Percentiles rank a stretch among this genome's conserved stretches.
These are phyloP conservation scores for Plasmodium gonderi DNA, from an alignment of 169 alveolate species.

Conservation along the genomic window DNA sequence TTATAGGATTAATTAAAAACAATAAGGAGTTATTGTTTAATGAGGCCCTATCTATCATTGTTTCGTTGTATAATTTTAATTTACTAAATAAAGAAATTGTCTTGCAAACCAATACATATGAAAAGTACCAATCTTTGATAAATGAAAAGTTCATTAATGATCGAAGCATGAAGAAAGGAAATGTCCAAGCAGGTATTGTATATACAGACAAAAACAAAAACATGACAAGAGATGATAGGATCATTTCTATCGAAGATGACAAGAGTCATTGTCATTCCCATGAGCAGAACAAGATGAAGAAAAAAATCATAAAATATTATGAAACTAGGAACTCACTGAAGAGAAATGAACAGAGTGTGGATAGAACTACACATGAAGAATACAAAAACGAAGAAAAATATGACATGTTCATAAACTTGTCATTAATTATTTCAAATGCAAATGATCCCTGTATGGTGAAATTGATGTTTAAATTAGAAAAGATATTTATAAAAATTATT, in stretches of 20 bases:
- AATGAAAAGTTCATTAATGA: neutral
- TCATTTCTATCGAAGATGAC: neutral
- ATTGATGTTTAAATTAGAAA: slow-evolving; percentile 66
- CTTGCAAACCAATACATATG: slow-evolving; percentile 23
- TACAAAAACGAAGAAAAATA: neutral
- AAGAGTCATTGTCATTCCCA: neutral
- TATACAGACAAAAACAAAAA: neutral
- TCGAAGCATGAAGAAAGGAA: neutral
- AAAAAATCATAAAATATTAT: slow-evolving; percentile 21
- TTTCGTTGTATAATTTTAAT: slow-evolving; percentile 64
- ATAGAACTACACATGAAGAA: neutral
- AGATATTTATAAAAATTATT: slow-evolving; percentile 47
- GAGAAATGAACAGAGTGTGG: neutral
- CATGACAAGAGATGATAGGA: neutral
- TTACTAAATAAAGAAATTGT: slow-evolving; percentile 64
- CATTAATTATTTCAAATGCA: slow-evolving; percentile 49
- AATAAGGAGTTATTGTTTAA: slow-evolving; percentile 12
- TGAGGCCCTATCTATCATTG: slow-evolving; percentile 33
- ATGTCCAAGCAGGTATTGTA: neutral
- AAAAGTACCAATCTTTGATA: neutral
- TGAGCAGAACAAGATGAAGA: slow-evolving; percentile 13
- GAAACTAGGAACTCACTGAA: slow-evolving; percentile 25
- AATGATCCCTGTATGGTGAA: slow-evolving; percentile 70
- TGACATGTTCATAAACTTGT: slow-evolving; percentile 45
- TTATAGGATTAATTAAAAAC: slow-evolving; percentile 2